Evolutionary conservation across 495 filamentous ascomycete genomes (phyloP).

Genomic region (Lophiotrema nucula): DNA sequence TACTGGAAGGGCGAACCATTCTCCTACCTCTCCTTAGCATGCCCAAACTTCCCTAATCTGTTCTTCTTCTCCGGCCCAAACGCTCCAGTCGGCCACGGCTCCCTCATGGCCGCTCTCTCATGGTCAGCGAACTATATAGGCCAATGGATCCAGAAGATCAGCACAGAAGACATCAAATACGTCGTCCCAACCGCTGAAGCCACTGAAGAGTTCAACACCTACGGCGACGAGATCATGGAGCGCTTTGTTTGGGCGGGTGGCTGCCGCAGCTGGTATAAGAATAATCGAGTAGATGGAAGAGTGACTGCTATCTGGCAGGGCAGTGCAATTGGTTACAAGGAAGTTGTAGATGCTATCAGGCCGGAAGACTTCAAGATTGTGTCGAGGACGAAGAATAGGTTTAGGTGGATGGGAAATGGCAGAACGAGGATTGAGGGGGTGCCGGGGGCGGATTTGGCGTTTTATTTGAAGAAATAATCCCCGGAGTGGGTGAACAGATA

Average conservation of each 20-base stretch:
- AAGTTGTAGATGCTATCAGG: no score
- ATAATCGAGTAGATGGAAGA: conserved; percentile 3
- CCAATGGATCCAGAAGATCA: conserved; percentile 4
- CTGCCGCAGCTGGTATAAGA: conserved; percentile 17
- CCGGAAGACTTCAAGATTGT: no score
- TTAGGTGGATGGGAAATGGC: no score
- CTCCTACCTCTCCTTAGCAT: conserved; percentile 10
- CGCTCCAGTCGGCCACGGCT: conserved; percentile 6
- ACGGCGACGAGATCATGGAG: conserved; percentile 79
- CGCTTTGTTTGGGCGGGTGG: conserved; percentile 67
- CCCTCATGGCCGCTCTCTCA: not conserved
- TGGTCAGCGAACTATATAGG: not conserved
- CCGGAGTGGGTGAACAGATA: no score
- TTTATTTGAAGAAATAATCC: no score
- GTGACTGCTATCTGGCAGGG: conserved; percentile 8
- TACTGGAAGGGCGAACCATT: not conserved
- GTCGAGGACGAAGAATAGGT: no score
- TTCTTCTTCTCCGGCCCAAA: conserved; percentile 19
- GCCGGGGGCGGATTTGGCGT: no score
- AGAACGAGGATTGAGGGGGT: no score
- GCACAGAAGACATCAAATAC: conserved; percentile 10
- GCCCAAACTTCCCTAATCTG: conserved; percentile 17
- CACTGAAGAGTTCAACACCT: conserved; percentile 55
- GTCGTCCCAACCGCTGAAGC: not conserved
- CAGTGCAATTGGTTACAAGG: no score